Evolutionary conservation across 768 basidiomycete species (phyloP).

Genomic region (Calocybe indica): DNA sequence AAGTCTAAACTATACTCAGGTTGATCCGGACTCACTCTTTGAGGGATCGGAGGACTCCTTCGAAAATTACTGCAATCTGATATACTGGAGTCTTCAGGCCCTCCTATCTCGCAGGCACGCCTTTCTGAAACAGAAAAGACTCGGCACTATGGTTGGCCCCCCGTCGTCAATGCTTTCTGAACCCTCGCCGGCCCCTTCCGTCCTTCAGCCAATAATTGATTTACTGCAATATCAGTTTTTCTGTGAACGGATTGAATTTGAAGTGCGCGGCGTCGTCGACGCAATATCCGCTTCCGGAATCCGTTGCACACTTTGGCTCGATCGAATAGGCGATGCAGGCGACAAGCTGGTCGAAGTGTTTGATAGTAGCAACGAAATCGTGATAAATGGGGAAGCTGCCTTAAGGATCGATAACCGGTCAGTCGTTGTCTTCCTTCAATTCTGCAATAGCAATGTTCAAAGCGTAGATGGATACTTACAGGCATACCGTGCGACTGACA

Average conservation of each 20-base stretch:
- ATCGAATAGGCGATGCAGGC: constrained; percentile 65
- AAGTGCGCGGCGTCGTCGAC: constrained; percentile 44
- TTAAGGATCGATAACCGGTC: constrained; percentile 68
- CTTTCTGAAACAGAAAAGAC: constrained; percentile 34
- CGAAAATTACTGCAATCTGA: constrained; percentile 48
- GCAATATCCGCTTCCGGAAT: constrained; percentile 53
- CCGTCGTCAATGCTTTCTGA: constrained; percentile 10
- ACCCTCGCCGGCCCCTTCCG: constrained; percentile 27
- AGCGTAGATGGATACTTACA: constrained; percentile 15
- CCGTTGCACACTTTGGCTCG: constrained; percentile 48
- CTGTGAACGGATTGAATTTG: constrained; percentile 52
- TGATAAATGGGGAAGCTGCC: constrained; percentile 66
- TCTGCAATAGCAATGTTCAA: not conserved
- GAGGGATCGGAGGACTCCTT: no score
- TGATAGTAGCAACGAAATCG: constrained; percentile 30
- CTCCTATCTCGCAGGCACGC: constrained; percentile 61
- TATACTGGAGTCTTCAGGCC: constrained; percentile 58
- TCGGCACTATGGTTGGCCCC: constrained; percentile 21
- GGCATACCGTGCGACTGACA: constrained; percentile 72
- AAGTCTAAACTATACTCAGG: no score
- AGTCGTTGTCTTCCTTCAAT: constrained; percentile 2
- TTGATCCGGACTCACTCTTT: no score
- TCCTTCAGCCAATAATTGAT: constrained; percentile 75
- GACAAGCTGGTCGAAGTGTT: constrained; percentile 47
- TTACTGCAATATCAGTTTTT: constrained; percentile 76